A percentile compares a stretch with the other conserved stretches of the same genome.
phyloP scores from a whole-genome alignment of 2,329 filamentous ascomycete genomes.

The Fusarium armeniacum region DNA sequence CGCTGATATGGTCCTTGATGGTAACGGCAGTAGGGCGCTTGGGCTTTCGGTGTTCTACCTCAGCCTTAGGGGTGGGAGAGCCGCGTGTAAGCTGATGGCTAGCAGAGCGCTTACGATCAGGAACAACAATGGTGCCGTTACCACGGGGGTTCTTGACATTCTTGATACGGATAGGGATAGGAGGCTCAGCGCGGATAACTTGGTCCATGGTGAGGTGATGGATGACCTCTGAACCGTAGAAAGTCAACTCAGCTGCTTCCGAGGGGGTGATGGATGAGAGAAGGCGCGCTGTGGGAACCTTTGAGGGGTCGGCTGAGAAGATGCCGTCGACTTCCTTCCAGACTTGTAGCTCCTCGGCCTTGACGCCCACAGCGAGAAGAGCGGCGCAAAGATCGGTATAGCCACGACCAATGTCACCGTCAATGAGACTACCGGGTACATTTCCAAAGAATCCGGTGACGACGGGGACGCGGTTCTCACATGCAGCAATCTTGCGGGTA shows the following conservation, averaged over 20 bases:
- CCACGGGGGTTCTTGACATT: slow-evolving; percentile 90
- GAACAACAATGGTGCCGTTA: slow-evolving; percentile 84
- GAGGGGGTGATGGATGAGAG: slow-evolving; percentile 90
- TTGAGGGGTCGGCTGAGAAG: slow-evolving; percentile 85
- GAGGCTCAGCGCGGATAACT: slow-evolving; percentile 81
- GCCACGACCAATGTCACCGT: slow-evolving; percentile 89
- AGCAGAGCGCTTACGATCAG: slow-evolving; percentile 72
- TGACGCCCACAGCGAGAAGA: slow-evolving; percentile 88
- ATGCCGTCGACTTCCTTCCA: slow-evolving; percentile 99
- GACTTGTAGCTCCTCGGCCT: slow-evolving; percentile 90
- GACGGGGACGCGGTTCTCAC: slow-evolving; percentile 78
- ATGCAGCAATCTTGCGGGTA: slow-evolving; percentile 73
- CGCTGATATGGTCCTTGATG: slow-evolving; percentile 96
- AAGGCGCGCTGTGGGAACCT: slow-evolving; percentile 94
- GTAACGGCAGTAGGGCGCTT: slow-evolving; percentile 91
- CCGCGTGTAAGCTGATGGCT: slow-evolving; percentile 71
- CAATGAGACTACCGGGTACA: slow-evolving; percentile 90
- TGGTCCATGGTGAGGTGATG: slow-evolving; percentile 99
- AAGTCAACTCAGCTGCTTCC: slow-evolving; percentile 95
- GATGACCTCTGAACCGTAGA: slow-evolving; percentile 95
- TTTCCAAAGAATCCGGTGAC: slow-evolving; percentile 96
- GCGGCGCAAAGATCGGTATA: slow-evolving; percentile 98
- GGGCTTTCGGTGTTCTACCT: slow-evolving; percentile 64
- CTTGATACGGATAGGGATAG: slow-evolving; percentile 90
- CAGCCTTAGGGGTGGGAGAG: slow-evolving; percentile 59